Base-by-base conservation (phyloP, 768 basidiomycete species). In the Boletus insuetus region DNA sequence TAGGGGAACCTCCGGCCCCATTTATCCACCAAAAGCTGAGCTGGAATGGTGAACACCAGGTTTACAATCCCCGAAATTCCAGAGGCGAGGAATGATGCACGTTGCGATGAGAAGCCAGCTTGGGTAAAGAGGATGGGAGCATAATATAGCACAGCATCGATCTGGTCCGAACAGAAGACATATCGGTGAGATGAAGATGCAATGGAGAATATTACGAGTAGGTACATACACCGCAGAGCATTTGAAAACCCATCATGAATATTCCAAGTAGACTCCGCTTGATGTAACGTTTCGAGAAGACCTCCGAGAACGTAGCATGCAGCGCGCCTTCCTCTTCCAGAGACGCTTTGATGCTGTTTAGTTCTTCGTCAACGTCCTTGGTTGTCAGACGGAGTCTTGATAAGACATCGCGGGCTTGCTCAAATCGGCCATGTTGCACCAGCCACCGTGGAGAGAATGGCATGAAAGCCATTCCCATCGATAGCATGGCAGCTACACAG, bases 91-190 rank as follows among this genome's bases (percentile, higher is more conserved):
- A 82, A 81, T 3, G 77, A 73, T 3, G 79, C 74, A n/a, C 74
- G 72, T n/a, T 67, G 65, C 4, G 72, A 72, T 13, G 74, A 73
- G n/a, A 82, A 73, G n/a, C 81, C 78, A 1, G 78, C 78, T 58
- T 81, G 80, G 4, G 73, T 63, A 58, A 82, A 82, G 13, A 81
- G 68, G 10, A 77, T 69, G 0, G 80, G 80, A 0, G 78, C 79
- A 51, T 77, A 78, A 62, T 77, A 64, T 14, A 59, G 46, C 20
- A 70, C 66, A 2, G 55, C 64, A 59, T 70, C 66, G 39, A 70
- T 64, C 70, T 68, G 14, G 4, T 44, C 37, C 52, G 46, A 53
- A 38, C 26, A 26, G 19, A 34, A n/a, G 40, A 22, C 32, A 51
- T 0, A 44, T 39, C 7, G 16, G 20, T 43, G 46, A 46, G 45